phyloP scores from a whole-genome alignment of 2,329 filamentous ascomycete genomes.

The Pleurostoma richardsiae region DNA sequence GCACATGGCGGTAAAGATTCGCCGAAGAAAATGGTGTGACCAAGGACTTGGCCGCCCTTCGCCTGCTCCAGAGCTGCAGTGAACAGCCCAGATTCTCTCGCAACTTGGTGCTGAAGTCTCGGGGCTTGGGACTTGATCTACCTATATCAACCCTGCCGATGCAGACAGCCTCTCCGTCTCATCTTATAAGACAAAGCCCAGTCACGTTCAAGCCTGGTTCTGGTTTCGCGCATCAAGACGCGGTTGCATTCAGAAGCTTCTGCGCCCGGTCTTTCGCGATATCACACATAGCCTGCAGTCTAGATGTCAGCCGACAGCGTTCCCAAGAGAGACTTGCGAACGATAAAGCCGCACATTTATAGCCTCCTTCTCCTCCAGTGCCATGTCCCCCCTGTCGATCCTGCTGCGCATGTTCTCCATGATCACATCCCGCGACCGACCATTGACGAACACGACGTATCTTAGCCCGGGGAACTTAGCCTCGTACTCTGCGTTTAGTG shows the following conservation, averaged over 20 bases:
- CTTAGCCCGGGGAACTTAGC: constrained; percentile 72
- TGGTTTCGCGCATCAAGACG: neutral
- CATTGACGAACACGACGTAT: constrained; percentile 92
- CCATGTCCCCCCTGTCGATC: constrained; percentile 63
- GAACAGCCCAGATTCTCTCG: no score
- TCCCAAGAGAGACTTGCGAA: constrained; percentile 3
- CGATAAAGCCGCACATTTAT: constrained; percentile 55
- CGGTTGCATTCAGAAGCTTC: constrained; percentile 43
- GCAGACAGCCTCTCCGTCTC: no score
- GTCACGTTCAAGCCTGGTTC: no score
- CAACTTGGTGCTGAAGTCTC: no score
- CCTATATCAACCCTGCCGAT: no score
- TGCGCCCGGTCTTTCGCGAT: constrained; percentile 76
- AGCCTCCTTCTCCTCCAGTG: constrained; percentile 64
- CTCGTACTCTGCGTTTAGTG: constrained; percentile 76
- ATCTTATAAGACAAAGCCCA: no score
- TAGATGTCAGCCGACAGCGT: constrained; percentile 11
- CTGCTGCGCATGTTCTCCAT: constrained; percentile 77
- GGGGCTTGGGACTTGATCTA: no score
- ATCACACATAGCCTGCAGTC: constrained; percentile 75
- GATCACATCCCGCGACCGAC: constrained; percentile 65
- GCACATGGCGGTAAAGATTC: no score
- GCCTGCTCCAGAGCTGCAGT: no score
- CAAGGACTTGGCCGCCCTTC: no score
- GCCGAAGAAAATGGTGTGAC: no score